Evolutionary conservation across 1,139 yeast species (phyloP), one percentile per base, ranked within the genome.

Genomic region (Ashbya aceris): DNA sequence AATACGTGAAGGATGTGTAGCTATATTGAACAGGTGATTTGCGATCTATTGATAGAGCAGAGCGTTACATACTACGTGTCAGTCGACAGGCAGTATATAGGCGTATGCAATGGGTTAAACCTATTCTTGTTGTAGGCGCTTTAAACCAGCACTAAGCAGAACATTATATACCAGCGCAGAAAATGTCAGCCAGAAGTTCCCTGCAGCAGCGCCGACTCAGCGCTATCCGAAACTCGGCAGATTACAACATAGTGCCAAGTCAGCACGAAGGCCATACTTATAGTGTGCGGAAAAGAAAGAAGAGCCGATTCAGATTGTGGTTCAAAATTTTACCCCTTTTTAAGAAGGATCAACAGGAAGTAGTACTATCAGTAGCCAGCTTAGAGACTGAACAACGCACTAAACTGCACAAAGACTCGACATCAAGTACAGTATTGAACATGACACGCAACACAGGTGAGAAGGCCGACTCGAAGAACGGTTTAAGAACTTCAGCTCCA

Each of bases 401-500:
- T 29, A 5, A 29, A 29, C 11, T 4, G 13, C 31, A 29, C 13
- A 29, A 29, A 3, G 31, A 29, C 3, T n/a, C 13, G 11, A n/a
- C 11, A 12, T 5, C 31, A 3, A 29, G 6, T 5, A 12, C 31
- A 11, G 3, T 29, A 12, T 5, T 11, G 31, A 12, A n/a, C 6
- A 29, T 11, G 13, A 6, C 13, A 12, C 11, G 11, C 13, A 12
- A 11, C 13, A 29, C 13, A 11, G 31, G 13, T 29, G 13, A 29
- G 13, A 3, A 29, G 6, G 6, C 11, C 6, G 13, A n/a, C 13
- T 11, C 6, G 13, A 29, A n/a, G 11, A 29, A 12, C 31, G 13
- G 13, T 29, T n/a, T 12, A 11, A 6, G 13, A 29, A 29, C 31
- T n/a, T 12, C 13, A 12, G 14, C 37, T 4, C 58, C 58, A 17